Percentiles rank a stretch among this genome's conserved stretches.
Conservation (phyloP, 805 yeast species). For the Schizosaccharomyces lindneri region DNA sequence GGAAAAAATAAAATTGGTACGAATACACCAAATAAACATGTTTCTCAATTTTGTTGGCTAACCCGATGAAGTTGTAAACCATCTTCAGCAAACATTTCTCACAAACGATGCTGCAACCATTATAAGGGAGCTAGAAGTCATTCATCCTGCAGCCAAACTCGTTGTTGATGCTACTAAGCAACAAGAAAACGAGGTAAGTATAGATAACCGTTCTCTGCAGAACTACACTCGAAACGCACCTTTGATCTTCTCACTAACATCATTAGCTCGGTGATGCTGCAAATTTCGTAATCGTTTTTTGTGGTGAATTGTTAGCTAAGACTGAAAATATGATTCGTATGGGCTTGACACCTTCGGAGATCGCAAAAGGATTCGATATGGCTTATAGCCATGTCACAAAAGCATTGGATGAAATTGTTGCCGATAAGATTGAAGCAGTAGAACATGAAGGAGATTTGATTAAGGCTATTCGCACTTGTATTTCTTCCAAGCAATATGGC, state of each 20-base stretch:
- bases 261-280: slow-evolving; percentile 73
- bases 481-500: slow-evolving; percentile 85
- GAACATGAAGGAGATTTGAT: slow-evolving; percentile 28
- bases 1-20: slow-evolving; percentile 72
- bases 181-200: slow-evolving; percentile 50
- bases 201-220: not conserved
- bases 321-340: slow-evolving; percentile 64
- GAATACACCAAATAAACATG: not conserved
- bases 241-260: not conserved
- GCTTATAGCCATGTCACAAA: slow-evolving; percentile 31
- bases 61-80: slow-evolving; percentile 9
- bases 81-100: slow-evolving; percentile 60
- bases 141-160: slow-evolving; percentile 91
- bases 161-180: slow-evolving; percentile 91
- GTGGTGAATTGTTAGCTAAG: slow-evolving; percentile 72
- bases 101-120: slow-evolving; percentile 98
- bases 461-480: slow-evolving; percentile 63
- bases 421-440: slow-evolving; percentile 37
- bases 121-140: slow-evolving; percentile 73
- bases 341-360: slow-evolving; percentile 80
- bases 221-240: too few species aligned
- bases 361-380: slow-evolving; percentile 72
- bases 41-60: not conserved
- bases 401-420: slow-evolving; percentile 18
- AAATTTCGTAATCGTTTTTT: slow-evolving; percentile 69